Percentiles rank a stretch among this genome's conserved stretches.
Evolutionary conservation across 2,329 filamentous ascomycete genomes (phyloP).

Genomic region (Phialocephala subalpina): DNA sequence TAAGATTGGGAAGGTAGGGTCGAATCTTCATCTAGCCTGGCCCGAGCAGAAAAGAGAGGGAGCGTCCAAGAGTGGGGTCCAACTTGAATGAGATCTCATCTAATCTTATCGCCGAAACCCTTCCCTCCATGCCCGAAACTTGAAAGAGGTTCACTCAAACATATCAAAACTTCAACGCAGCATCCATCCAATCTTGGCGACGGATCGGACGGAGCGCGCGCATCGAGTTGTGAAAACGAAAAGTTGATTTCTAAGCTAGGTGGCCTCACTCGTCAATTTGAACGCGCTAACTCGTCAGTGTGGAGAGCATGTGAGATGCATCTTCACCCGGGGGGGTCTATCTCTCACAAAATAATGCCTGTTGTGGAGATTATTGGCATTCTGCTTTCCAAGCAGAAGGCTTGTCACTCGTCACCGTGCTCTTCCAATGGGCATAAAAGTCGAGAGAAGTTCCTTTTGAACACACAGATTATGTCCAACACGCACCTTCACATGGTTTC

Average conservation of each 20-base stretch:
- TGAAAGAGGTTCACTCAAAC: neutral
- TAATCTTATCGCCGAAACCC: slow-evolving; percentile 4
- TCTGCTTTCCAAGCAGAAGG: neutral
- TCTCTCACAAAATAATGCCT: neutral
- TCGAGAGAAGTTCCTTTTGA: neutral
- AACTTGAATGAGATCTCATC: neutral
- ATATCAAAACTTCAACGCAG: too few species aligned
- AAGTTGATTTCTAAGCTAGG: neutral
- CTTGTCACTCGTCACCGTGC: neutral
- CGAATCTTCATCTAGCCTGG: neutral
- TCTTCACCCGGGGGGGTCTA: neutral
- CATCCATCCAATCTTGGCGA: too few species aligned
- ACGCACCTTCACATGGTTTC: too few species aligned
- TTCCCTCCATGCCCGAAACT: neutral
- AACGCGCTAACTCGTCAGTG: neutral
- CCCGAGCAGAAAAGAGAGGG: neutral
- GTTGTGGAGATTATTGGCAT: neutral
- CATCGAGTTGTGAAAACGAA: neutral
- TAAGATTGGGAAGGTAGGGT: neutral
- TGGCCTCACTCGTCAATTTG: neutral
- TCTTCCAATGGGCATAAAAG: neutral
- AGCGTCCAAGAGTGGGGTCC: neutral
- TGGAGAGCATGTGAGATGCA: neutral
- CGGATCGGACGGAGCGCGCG: too few species aligned
- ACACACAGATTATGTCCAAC: too few species aligned